phyloP scores from a whole-genome alignment of 192 early-diverging fungal genomes.

The Backusella luteola region DNA sequence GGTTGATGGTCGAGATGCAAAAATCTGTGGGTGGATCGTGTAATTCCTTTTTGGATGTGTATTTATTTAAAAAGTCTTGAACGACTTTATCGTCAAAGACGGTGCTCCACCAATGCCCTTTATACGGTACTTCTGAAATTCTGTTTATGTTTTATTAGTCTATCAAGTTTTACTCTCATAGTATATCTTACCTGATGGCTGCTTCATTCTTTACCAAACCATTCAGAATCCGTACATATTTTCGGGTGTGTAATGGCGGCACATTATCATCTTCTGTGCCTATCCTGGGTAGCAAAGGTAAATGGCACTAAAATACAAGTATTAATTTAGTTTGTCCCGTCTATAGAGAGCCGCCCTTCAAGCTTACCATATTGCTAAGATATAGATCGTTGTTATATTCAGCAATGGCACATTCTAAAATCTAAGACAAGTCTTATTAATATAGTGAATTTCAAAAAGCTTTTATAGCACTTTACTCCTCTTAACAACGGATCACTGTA shows the following conservation, averaged over 20 bases:
- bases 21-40: conserved; percentile 40
- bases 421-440: conserved; percentile 25
- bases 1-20: conserved; percentile 61
- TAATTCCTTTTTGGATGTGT: not conserved
- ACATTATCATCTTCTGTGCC: conserved; percentile 74
- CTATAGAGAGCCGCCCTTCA: no score
- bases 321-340: not conserved
- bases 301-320: conserved; percentile 44
- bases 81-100: conserved; percentile 52
- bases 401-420: conserved; percentile 67
- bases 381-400: conserved; percentile 79
- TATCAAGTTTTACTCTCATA: not conserved
- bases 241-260: conserved; percentile 65
- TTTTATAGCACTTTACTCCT: conserved; percentile 42
- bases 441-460: not conserved
- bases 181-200: conserved; percentile 41
- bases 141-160: conserved; percentile 27
- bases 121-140: conserved; percentile 56
- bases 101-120: conserved; percentile 69
- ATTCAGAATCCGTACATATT: conserved; percentile 60
- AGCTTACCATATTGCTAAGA: conserved; percentile 58
- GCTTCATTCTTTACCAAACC: conserved; percentile 55
- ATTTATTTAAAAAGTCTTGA: conserved; percentile 16
- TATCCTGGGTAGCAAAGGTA: conserved; percentile 60
- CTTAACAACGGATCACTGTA: conserved; percentile 63